These are phyloP conservation scores for Suillus fuscotomentosus DNA, from an alignment of 768 basidiomycete genomes.

Conservation along the genomic window DNA sequence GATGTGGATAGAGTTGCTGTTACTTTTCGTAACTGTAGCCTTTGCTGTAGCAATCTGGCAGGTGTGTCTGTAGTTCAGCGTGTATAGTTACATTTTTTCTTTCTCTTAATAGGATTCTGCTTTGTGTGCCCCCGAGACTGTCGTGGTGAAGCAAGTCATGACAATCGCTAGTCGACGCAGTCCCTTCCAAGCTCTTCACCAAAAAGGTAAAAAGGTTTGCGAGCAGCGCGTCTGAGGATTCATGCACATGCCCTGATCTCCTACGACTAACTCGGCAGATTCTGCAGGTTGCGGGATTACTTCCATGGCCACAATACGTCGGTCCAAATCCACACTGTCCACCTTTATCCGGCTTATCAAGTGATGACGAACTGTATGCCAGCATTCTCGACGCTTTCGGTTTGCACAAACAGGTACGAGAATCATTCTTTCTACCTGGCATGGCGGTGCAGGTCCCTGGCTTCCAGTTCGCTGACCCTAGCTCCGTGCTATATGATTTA, in stretches of 20 bases:
- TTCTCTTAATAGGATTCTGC: slow-evolving; percentile 21
- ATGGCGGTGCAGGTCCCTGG: background rate
- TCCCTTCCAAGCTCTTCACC: background rate
- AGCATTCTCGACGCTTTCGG: background rate
- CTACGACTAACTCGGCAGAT: slow-evolving; percentile 89
- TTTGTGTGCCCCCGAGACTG: background rate
- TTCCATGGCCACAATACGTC: slow-evolving; percentile 65
- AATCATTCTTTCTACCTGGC: background rate
- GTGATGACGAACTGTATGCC: background rate
- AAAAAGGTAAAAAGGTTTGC: slow-evolving; percentile 58
- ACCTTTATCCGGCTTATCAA: background rate
- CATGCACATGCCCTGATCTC: slow-evolving; percentile 67
- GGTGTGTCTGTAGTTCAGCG: slow-evolving; percentile 13
- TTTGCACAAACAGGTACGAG: background rate
- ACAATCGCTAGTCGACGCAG: too few relatives aligned
- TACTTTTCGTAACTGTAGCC: slow-evolving; percentile 11
- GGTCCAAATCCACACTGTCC: too few relatives aligned
- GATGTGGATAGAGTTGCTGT: background rate
- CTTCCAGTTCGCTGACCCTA: background rate
- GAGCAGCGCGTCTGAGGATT: slow-evolving; percentile 76
- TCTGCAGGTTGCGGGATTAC: slow-evolving; percentile 89
- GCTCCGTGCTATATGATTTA: background rate
- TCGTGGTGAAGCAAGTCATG: too few relatives aligned
- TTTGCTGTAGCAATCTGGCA: slow-evolving; percentile 8
- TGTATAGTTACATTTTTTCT: slow-evolving; percentile 26